These are phyloP conservation scores for Fusarium poae DNA, from an alignment of 2,329 filamentous ascomycete genomes.

Conservation along the genomic window DNA sequence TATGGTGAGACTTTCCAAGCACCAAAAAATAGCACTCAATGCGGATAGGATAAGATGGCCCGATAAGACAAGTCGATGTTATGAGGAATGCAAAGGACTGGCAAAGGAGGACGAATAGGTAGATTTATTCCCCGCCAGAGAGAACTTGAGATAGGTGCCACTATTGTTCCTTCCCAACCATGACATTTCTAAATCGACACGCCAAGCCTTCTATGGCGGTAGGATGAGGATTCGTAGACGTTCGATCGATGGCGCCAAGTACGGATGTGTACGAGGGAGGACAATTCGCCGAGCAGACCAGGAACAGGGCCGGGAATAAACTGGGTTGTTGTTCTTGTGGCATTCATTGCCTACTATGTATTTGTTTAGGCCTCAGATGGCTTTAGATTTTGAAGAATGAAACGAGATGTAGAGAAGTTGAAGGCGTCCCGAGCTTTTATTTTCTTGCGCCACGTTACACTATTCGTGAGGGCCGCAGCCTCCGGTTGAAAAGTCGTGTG, in stretches of 20 bases:
- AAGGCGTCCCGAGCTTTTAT: background rate
- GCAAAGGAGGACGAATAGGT: background rate
- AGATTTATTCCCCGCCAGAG: background rate
- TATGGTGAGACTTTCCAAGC: constrained; percentile 13
- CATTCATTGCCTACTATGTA: background rate
- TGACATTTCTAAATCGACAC: background rate
- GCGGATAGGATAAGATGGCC: background rate
- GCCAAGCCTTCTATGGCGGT: constrained; percentile 28
- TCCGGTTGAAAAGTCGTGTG: background rate
- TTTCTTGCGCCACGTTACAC: background rate
- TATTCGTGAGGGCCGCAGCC: background rate
- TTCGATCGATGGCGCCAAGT: constrained; percentile 7
- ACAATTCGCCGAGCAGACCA: constrained; percentile 29
- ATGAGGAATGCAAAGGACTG: background rate
- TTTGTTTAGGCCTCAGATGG: background rate
- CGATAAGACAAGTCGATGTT: background rate
- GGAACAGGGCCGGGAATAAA: background rate
- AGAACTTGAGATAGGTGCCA: constrained; percentile 8
- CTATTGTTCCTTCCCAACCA: constrained; percentile 1
- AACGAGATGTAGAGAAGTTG: background rate
- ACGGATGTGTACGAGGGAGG: constrained; percentile 26
- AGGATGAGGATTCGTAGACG: constrained; percentile 17
- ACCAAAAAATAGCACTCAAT: background rate
- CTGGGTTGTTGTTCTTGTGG: background rate
- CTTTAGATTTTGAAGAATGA: background rate